Evolutionary conservation across 2,329 filamentous ascomycete species (phyloP).

Genomic region (Aspergillus intermedius): DNA sequence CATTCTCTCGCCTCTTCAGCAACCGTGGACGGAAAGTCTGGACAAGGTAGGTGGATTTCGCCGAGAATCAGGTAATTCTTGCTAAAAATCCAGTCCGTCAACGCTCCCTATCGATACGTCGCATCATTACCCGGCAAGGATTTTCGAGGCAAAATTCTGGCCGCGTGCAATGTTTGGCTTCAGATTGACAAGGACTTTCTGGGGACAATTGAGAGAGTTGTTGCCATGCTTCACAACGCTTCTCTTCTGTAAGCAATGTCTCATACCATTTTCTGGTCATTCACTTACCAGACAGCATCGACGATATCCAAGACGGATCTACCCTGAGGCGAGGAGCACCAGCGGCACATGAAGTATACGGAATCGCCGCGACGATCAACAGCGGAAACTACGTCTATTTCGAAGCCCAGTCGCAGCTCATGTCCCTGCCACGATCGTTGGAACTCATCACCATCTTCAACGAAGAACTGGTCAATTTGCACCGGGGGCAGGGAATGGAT

Average conservation of each 20-base stretch:
- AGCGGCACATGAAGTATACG: background rate
- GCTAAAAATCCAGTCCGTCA: background rate
- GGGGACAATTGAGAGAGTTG: background rate
- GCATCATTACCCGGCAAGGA: background rate
- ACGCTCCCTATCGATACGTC: background rate
- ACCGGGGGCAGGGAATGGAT: slow-evolving; percentile 38
- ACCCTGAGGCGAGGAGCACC: background rate
- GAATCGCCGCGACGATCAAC: slow-evolving; percentile 29
- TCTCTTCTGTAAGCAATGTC: background rate
- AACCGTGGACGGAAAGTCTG: background rate
- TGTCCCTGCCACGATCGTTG: slow-evolving; percentile 21
- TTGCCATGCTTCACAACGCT: background rate
- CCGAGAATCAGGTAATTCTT: background rate
- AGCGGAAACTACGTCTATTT: slow-evolving; percentile 41
- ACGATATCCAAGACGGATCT: slow-evolving; percentile 1
- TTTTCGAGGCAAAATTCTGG: background rate
- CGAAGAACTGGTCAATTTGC: slow-evolving; percentile 33
- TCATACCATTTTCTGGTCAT: background rate
- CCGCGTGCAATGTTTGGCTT: background rate
- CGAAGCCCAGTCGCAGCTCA: slow-evolving; percentile 25
- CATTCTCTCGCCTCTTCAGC: background rate
- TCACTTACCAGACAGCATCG: background rate
- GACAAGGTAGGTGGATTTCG: background rate
- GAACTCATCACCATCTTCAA: slow-evolving; percentile 29
- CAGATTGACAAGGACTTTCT: background rate